These are phyloP conservation scores for Phytophthora palmivora DNA, from an alignment of 352 stramenopile species.

Conservation along the genomic window DNA sequence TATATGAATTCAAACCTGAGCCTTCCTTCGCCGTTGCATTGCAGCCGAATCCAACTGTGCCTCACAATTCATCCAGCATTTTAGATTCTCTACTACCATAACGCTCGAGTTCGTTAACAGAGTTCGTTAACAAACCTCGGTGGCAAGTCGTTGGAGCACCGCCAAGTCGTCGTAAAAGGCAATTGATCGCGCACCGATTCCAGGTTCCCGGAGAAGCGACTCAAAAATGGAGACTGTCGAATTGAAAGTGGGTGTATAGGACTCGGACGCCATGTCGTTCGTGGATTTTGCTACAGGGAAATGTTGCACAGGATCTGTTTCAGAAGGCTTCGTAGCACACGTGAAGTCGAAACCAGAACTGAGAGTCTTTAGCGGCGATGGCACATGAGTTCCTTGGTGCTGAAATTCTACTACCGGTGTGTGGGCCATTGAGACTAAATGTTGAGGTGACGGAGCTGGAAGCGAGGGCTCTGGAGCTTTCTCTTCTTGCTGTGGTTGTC, in stretches of 20 bases:
- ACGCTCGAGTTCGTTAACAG: neutral
- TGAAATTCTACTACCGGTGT: constrained; percentile 3
- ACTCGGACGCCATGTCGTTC: neutral
- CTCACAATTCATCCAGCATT: neutral
- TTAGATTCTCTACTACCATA: neutral
- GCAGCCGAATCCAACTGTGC: constrained; percentile 24
- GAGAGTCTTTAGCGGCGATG: constrained; percentile 3
- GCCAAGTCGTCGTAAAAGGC: constrained; percentile 53
- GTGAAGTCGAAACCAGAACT: neutral
- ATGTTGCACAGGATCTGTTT: neutral
- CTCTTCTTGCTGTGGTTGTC: constrained; percentile 24
- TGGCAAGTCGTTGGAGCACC: constrained; percentile 42
- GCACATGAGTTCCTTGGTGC: neutral
- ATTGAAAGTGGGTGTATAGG: constrained; percentile 35
- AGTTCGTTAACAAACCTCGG: constrained; percentile 44
- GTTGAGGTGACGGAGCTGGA: constrained; percentile 4
- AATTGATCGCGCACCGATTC: constrained; percentile 29
- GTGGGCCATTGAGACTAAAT: constrained; percentile 1
- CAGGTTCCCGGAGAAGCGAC: constrained; percentile 49
- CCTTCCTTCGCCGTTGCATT: constrained; percentile 16
- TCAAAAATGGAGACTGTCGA: constrained; percentile 61
- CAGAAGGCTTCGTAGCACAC: neutral
- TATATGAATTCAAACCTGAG: constrained; percentile 21
- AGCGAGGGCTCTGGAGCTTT: neutral
- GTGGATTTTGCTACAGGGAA: neutral